These are phyloP conservation scores for Neonectria sp. DNA, from an alignment of 2,329 filamentous ascomycete genomes.

Conservation along the genomic window DNA sequence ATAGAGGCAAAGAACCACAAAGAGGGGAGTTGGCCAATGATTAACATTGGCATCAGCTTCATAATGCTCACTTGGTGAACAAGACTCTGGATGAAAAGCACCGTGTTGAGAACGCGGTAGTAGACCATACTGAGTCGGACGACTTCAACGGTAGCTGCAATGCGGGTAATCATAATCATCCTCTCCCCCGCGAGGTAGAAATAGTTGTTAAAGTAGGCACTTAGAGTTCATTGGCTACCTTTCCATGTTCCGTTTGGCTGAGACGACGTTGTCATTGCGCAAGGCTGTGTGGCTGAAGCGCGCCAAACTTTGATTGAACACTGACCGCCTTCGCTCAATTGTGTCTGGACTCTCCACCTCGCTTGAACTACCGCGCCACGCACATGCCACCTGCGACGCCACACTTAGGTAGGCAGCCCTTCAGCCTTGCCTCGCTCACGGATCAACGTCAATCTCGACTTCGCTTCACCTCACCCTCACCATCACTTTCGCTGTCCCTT, in stretches of 20 bases:
- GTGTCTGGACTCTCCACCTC: no score
- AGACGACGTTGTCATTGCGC: conserved; percentile 2
- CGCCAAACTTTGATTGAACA: neutral
- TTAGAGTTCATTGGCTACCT: neutral
- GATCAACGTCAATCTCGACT: conserved; percentile 44
- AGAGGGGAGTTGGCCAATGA: no score
- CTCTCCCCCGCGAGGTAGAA: no score
- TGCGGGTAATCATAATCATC: no score
- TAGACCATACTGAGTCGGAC: no score
- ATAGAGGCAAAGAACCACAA: no score
- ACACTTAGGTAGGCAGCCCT: conserved; percentile 27
- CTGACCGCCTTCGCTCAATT: conserved; percentile 2
- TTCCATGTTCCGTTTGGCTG: neutral
- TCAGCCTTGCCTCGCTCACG: conserved; percentile 43
- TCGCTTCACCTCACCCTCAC: conserved; percentile 25
- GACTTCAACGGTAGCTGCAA: no score
- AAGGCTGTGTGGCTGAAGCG: conserved; percentile 21
- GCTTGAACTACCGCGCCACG: neutral
- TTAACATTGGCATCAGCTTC: no score
- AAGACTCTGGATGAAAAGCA: no score
- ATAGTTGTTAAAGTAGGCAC: no score
- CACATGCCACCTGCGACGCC: conserved; percentile 30
- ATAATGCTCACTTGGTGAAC: no score
- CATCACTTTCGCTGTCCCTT: conserved; percentile 22
- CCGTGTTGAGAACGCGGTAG: no score